These are phyloP conservation scores for Diaporthe amygdali DNA, from an alignment of 2,329 filamentous ascomycete genomes.

Conservation along the genomic window DNA sequence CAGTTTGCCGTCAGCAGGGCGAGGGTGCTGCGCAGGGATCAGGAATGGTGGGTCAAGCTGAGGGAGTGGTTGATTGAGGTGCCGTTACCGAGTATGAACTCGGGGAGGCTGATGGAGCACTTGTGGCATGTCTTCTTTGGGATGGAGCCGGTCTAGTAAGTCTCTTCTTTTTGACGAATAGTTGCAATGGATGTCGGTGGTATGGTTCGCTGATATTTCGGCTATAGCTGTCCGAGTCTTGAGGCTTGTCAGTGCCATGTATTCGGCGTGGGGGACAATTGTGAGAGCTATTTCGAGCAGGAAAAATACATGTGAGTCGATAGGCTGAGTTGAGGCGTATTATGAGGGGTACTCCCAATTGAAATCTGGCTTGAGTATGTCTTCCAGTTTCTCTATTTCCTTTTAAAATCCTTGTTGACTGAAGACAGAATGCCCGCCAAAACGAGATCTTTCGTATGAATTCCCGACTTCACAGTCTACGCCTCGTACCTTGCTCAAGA, in stretches of 20 bases:
- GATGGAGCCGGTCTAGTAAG: conserved; percentile 27
- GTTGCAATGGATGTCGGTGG: not conserved
- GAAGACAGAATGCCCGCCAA: not conserved
- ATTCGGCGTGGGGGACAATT: conserved; percentile 29
- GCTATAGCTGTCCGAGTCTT: conserved; percentile 27
- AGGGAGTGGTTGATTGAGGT: conserved; percentile 55
- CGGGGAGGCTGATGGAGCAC: conserved; percentile 57
- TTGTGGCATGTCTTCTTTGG: conserved; percentile 54
- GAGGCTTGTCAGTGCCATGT: conserved; percentile 30
- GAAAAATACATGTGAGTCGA: conserved; percentile 9
- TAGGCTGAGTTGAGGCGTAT: not conserved
- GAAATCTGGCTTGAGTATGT: not conserved
- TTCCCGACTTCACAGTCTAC: no score
- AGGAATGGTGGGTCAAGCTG: conserved; percentile 50
- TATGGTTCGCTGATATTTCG: not conserved
- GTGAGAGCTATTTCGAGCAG: conserved; percentile 26
- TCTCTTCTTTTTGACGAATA: not conserved
- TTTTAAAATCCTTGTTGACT: not conserved
- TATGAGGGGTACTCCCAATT: not conserved
- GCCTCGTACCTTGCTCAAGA: no score
- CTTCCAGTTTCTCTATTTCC: not conserved
- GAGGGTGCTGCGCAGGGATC: conserved; percentile 44
- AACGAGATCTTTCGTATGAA: no score
- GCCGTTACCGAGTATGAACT: conserved; percentile 45
- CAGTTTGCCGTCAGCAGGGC: conserved; percentile 56